Evolutionary conservation across 2,329 filamentous ascomycete genomes (phyloP), one percentile per base, ranked within the genome.

Genomic region (Penicillium polonicum): DNA sequence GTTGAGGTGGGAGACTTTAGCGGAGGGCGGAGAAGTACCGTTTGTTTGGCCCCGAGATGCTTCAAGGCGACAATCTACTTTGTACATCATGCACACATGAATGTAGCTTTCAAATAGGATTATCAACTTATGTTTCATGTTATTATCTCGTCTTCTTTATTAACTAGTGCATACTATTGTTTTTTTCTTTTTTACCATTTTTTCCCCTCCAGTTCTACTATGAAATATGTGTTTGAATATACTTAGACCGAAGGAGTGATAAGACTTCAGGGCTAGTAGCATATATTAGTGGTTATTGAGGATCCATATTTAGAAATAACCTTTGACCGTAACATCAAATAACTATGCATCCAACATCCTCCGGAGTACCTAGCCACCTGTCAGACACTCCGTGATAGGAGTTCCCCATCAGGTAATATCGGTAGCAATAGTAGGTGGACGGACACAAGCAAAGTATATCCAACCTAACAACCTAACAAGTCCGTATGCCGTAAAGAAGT

Each of bases 1-100:
- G 58, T 23, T 50, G 57, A 60, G 33, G 39, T 55, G 41, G 51
- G 52, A 44, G 43, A 50, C 48, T 35, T 44, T 54, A 13, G 55
- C 23, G 43, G 21, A 52, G 52, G 54, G 52, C 52, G 42, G 60
- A 53, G 45, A 36, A n/a, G 45, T 25, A n/a, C 19, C 54, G 44
- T 48, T 48, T 44, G 25, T 44, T 51, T 51, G 38, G 48, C 38
- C 36, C 45, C 25, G 29, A 29, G n/a, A 44, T 39, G 25, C 23
- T 38, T 48, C 31, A 17, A 48, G 39, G 44, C 25, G 25, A 44
- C 49, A 51, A 19, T 27, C 49, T 35, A 12, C 10, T 12, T 31
- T 31, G 4, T 31, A 52, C 39, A 33, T 42, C 2, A 21, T 29
- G 35, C 33, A 3, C 5, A 23, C 13, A 23, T 35, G 15, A 15